phyloP scores from a whole-genome alignment of 345 rosid species.

The Punica granatum region DNA sequence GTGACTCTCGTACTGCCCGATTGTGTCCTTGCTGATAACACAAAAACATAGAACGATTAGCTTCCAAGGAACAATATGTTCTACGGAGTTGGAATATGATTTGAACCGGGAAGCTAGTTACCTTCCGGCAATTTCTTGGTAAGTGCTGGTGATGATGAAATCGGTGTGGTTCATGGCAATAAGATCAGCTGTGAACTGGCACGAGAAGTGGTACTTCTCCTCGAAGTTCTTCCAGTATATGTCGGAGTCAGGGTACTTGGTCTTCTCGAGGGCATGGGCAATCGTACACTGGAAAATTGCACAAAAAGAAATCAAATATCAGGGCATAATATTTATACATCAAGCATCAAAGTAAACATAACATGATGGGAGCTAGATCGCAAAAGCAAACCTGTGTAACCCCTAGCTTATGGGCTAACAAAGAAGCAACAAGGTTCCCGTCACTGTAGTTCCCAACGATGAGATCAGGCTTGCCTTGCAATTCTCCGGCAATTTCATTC shows the following conservation, averaged over 20 bases:
- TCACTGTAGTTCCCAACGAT: slow-evolving; percentile 95
- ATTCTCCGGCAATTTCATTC: slow-evolving; percentile 60
- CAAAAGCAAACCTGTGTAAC: slow-evolving; percentile 69
- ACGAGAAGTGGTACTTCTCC: slow-evolving; percentile 87
- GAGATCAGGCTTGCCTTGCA: slow-evolving; percentile 89
- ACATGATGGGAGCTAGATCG: neutral
- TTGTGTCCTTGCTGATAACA: slow-evolving; percentile 59
- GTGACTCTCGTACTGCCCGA: slow-evolving; percentile 87
- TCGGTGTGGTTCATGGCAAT: slow-evolving; percentile 95
- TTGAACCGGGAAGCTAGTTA: slow-evolving; percentile 9
- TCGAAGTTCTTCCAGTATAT: slow-evolving; percentile 92
- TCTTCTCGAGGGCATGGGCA: slow-evolving; percentile 95
- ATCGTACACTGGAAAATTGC: slow-evolving; percentile 63
- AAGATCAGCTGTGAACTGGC: slow-evolving; percentile 95
- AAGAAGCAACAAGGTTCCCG: slow-evolving; percentile 86
- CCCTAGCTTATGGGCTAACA: slow-evolving; percentile 80
- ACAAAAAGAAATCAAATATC: neutral
- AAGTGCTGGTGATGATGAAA: slow-evolving; percentile 96
- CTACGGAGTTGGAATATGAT: neutral
- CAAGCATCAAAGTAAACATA: neutral
- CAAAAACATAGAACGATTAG: neutral
- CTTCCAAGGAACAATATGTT: neutral
- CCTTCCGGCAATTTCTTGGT: slow-evolving; percentile 99
- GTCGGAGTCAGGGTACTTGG: slow-evolving; percentile 91
- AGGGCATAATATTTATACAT: neutral